Evolutionary conservation across 352 stramenopile genomes (phyloP).

Genomic region (Globisporangium spinosum): DNA sequence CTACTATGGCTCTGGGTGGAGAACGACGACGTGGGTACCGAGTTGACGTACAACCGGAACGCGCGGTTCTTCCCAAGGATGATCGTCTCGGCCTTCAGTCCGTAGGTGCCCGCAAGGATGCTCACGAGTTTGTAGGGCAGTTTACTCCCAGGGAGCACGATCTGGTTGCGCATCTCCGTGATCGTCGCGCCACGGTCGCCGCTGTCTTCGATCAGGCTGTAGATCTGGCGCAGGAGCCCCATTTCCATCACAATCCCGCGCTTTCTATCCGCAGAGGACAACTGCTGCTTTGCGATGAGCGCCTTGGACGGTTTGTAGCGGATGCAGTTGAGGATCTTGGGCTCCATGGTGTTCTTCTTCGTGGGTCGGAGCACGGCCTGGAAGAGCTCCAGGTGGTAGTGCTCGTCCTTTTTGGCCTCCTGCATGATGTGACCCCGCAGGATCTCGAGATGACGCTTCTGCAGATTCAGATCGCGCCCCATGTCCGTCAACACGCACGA

Average conservation of each 20-base stretch:
- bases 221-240: constrained; percentile 67
- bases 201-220: constrained; percentile 65
- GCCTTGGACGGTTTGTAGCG: constrained; percentile 42
- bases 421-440: constrained; percentile 64
- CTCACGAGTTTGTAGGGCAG: constrained; percentile 76
- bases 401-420: constrained; percentile 57
- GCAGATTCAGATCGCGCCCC: constrained; percentile 56
- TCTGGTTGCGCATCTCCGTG: constrained; percentile 67
- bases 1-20: constrained; percentile 1
- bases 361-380: constrained; percentile 67
- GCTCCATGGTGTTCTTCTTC: constrained; percentile 44
- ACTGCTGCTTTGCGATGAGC: background rate
- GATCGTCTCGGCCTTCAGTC: constrained; percentile 64
- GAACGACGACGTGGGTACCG: constrained; percentile 4
- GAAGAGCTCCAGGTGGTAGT: constrained; percentile 65
- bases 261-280: background rate
- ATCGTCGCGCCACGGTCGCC: constrained; percentile 63
- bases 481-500: constrained; percentile 72
- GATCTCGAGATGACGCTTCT: constrained; percentile 69
- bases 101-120: constrained; percentile 64
- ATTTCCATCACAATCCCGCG: constrained; percentile 61
- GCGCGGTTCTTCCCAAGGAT: constrained; percentile 83
- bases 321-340: constrained; percentile 81
- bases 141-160: constrained; percentile 69
- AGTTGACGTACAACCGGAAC: constrained; percentile 56